phyloP scores from a whole-genome alignment of 768 basidiomycete genomes.

The Suillus sp. region DNA sequence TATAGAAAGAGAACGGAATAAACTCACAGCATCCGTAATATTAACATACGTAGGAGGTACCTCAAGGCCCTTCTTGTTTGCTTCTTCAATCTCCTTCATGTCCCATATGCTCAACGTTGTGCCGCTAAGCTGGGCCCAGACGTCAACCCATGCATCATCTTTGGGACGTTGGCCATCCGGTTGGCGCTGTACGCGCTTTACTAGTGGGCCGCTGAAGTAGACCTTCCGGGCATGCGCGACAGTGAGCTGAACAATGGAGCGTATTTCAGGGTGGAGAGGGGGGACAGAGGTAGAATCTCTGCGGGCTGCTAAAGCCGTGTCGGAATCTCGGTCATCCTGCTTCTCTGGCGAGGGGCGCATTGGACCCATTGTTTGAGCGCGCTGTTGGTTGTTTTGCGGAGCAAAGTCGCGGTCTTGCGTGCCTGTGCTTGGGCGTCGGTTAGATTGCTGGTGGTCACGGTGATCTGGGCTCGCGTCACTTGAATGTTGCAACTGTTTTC shows the following conservation, averaged over 20 bases:
- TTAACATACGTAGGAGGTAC: conserved; percentile 89
- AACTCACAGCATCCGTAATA: conserved; percentile 82
- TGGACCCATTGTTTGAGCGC: conserved; percentile 33
- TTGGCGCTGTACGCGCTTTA: conserved; percentile 75
- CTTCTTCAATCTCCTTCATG: conserved; percentile 85
- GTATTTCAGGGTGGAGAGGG: conserved; percentile 78
- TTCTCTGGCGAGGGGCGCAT: conserved; percentile 20
- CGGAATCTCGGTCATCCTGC: conserved; percentile 19
- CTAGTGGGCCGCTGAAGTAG: conserved; percentile 83
- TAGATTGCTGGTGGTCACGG: conserved; percentile 4
- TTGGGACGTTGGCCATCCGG: conserved; percentile 74
- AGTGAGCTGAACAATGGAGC: conserved; percentile 74
- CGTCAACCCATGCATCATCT: conserved; percentile 80
- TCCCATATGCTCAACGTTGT: conserved; percentile 92
- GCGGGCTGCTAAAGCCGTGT: conserved; percentile 28
- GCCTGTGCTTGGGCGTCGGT: conserved; percentile 19
- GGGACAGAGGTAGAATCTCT: conserved; percentile 29
- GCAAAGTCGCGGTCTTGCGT: conserved; percentile 22
- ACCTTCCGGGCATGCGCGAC: conserved; percentile 81
- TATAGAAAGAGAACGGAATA: conserved; percentile 10
- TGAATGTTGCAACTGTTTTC: conserved; percentile 38
- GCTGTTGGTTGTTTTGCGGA: conserved; percentile 33
- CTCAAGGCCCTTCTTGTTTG: conserved; percentile 75
- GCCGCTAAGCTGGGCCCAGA: conserved; percentile 90
- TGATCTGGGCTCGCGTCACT: conserved; percentile 26